These are phyloP conservation scores for Carpediemonas membranifera DNA, from an alignment of 78 protist species.

Conservation along the genomic window DNA sequence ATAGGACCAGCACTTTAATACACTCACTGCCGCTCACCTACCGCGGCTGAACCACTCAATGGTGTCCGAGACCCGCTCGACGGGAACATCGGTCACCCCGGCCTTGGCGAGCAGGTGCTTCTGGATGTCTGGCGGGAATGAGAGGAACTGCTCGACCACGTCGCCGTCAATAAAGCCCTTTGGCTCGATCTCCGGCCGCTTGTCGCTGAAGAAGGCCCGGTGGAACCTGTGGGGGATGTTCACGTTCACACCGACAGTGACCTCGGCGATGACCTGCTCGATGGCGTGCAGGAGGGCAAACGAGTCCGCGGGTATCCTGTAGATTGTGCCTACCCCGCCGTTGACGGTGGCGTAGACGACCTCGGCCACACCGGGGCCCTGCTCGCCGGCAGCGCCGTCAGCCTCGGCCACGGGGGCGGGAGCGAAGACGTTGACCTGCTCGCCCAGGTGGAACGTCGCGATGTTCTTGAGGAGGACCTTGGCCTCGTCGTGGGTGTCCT, in stretches of 20 bases:
- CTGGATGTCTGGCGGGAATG: conserved; percentile 30
- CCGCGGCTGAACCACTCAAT: conserved; percentile 19
- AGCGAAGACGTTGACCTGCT: conserved; percentile 43
- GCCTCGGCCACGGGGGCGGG: not conserved
- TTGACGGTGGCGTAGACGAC: conserved; percentile 46
- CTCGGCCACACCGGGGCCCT: conserved; percentile 20
- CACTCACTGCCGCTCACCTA: too few relatives aligned
- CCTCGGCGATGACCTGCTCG: conserved; percentile 20
- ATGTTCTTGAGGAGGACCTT: conserved; percentile 39
- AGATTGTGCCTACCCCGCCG: conserved; percentile 68
- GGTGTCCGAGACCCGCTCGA: conserved; percentile 8
- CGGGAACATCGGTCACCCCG: too few relatives aligned
- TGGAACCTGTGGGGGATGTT: not conserved
- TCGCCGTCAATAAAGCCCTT: conserved; percentile 72
- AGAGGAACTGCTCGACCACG: conserved; percentile 57
- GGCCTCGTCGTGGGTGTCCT: conserved; percentile 60
- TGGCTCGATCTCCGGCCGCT: conserved; percentile 27
- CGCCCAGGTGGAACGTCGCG: conserved; percentile 70
- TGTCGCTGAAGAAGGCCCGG: conserved; percentile 29
- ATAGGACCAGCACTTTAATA: too few relatives aligned
- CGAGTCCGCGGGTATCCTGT: conserved; percentile 34
- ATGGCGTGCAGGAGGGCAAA: conserved; percentile 22
- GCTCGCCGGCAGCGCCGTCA: not conserved
- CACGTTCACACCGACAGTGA: conserved; percentile 57
- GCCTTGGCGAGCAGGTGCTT: not conserved